Evolutionary conservation across 164 flowering plant species (phyloP).

Genomic region (Chimonanthus salicifolius): DNA sequence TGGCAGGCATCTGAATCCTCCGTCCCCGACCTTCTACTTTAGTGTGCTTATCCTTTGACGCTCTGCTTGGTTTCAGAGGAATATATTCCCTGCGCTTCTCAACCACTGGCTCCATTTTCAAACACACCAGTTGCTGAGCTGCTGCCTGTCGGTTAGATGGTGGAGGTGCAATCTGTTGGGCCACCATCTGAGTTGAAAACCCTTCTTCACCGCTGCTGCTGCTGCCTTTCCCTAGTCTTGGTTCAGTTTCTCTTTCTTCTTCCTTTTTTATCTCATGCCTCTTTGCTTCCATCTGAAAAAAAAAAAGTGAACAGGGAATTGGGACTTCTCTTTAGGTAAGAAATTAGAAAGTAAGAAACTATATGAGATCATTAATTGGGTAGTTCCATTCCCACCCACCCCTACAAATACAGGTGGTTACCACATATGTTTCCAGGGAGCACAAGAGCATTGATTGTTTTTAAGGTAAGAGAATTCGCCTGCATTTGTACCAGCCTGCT

Average conservation of each 20-base stretch:
- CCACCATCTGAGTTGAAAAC: neutral
- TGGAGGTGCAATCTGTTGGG: neutral
- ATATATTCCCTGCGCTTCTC: slow-evolving; percentile 1
- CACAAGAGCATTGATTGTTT: too few species aligned
- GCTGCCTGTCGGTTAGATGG: neutral
- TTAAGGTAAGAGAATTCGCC: too few species aligned
- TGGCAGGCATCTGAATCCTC: slow-evolving; percentile 26
- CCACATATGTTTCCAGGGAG: too few species aligned
- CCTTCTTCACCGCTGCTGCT: slow-evolving; percentile 3
- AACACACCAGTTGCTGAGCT: slow-evolving; percentile 2
- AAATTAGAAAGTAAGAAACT: too few species aligned
- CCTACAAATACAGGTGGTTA: too few species aligned
- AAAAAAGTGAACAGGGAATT: neutral
- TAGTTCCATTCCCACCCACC: too few species aligned
- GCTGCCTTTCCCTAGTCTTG: slow-evolving; percentile 1
- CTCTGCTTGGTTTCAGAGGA: neutral
- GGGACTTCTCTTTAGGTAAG: too few species aligned
- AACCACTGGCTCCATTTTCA: neutral
- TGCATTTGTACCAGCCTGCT: too few species aligned
- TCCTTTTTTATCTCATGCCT: neutral
- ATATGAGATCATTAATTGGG: too few species aligned
- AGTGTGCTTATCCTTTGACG: slow-evolving; percentile 17
- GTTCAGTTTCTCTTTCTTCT: slow-evolving; percentile 5
- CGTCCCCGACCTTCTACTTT: slow-evolving; percentile 28
- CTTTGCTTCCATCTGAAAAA: slow-evolving; percentile 5